Percentiles rank a stretch among this genome's conserved stretches.
These are phyloP conservation scores for Sequoiadendron giganteum DNA, from an alignment of 75 land plant genomes.

Conservation along the genomic window DNA sequence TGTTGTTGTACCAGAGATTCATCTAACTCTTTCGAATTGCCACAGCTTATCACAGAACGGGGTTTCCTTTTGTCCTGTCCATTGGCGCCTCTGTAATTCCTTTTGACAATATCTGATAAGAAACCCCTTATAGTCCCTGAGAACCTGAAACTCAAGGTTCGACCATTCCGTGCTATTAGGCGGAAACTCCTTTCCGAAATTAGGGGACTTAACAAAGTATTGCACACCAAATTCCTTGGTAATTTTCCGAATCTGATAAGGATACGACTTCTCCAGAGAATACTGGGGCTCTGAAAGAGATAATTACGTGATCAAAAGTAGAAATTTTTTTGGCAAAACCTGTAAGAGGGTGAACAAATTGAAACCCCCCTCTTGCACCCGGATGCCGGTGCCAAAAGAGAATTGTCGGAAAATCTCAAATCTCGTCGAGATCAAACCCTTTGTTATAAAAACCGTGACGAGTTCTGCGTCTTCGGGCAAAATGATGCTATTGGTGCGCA, in stretches of 20 bases:
- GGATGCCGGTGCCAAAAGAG: conserved; percentile 41
- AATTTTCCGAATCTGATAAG: conserved; percentile 45
- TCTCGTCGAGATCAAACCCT: conserved; percentile 75
- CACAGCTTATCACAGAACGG: conserved; percentile 75
- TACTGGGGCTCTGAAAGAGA: conserved; percentile 76
- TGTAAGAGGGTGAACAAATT: conserved; percentile 53
- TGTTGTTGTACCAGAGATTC: not conserved
- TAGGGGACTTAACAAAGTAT: conserved; percentile 69
- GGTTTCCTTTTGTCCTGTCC: conserved; percentile 55
- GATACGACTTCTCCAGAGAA: conserved; percentile 51
- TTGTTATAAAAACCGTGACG: conserved; percentile 52
- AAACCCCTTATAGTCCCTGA: conserved; percentile 53
- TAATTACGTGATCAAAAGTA: conserved; percentile 55
- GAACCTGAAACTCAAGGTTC: conserved; percentile 55
- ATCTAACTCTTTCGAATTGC: conserved; percentile 26
- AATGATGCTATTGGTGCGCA: conserved; percentile 34
- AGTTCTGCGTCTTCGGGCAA: conserved; percentile 25
- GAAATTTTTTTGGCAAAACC: conserved; percentile 59
- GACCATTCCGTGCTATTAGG: conserved; percentile 46
- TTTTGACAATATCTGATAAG: conserved; percentile 70
- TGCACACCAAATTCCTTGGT: conserved; percentile 69
- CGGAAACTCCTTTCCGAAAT: conserved; percentile 71
- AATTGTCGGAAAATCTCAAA: conserved; percentile 80
- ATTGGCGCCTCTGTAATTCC: conserved; percentile 64
- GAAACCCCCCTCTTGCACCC: conserved; percentile 22